Base-by-base conservation (phyloP, 768 basidiomycete species). In the Pleurotus salmoneostramineus region DNA sequence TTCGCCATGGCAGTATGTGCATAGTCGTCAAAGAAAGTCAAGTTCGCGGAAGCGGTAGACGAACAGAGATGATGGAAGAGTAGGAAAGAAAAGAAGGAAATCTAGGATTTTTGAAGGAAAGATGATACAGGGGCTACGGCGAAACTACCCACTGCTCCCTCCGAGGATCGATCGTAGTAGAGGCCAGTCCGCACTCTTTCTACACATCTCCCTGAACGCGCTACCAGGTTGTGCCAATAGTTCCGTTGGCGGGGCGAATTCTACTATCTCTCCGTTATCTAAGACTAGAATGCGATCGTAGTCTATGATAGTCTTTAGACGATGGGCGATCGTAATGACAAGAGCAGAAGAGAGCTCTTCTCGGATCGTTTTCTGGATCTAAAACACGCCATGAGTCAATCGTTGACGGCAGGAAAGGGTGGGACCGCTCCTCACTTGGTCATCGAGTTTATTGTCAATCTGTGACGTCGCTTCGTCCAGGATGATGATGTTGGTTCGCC, bases 291-390 rank as follows among this genome's bases (percentile, higher is more conserved):
- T 75, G 11, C 85, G 76, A 71, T 86, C 83, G 69, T 91, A 84
- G 68, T 92, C 85, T 60, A 92, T 83, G 56, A 91, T 83, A 0
- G 89, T 91, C 66, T 84, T 84, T 17, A 91, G 74, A 11, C 89
- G 76, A 72, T 93, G 92, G 3, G 93, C 93, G 57, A 94, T 93
- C 6, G 90, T 92, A 37, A 95, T 81, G 15, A 94, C 85, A 15
- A 92, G 87, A 0, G 88, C 82, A 8, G 81, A 79, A 1, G 77
- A 69, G 54, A 94, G 81, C 68, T 91, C 88, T 64, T 88, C 84
- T 32, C 87, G 80, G 35, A 91, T 85, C 0, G 88, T 91, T 37
- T 72, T 72, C 68, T 91, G 90, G 56, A 93, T 88, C 82, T 88
- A 57, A 12, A 4, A 21, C 14, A 50, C 27, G 15, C 17, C 33